Conservation (phyloP, 768 basidiomycete species). For the Rhodosporidiobolus odoratus region DNA sequence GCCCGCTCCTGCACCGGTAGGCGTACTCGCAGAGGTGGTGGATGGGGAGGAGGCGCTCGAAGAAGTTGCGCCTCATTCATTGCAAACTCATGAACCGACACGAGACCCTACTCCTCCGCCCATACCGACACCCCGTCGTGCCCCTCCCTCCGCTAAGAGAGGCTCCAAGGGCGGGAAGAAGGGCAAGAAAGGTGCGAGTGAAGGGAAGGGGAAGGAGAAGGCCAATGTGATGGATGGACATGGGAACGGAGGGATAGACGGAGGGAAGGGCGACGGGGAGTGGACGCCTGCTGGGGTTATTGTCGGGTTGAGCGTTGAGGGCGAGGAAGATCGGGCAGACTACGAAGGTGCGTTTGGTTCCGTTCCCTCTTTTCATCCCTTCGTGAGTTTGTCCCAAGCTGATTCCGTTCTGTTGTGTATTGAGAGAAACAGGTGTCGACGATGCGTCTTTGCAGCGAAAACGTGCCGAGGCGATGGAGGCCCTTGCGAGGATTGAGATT, state of each 20-base stretch:
- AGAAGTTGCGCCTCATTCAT: too few relatives aligned
- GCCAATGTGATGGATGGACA: background rate
- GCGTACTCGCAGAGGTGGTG: too few relatives aligned
- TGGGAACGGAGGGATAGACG: too few relatives aligned
- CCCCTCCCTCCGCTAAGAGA: background rate
- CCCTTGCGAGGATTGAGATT: constrained; percentile 81
- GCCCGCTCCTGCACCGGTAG: too few relatives aligned
- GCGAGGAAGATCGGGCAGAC: constrained; percentile 26
- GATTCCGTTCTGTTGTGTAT: constrained; percentile 2
- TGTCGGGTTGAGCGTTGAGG: background rate
- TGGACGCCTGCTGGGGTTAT: background rate
- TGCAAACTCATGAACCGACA: background rate
- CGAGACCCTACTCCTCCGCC: background rate
- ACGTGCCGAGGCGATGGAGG: constrained; percentile 79
- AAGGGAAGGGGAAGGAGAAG: constrained; percentile 27
- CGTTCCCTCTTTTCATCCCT: background rate
- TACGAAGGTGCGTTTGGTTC: constrained; percentile 33
- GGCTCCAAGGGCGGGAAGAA: constrained; percentile 13
- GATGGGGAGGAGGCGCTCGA: too few relatives aligned
- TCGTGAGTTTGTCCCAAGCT: background rate
- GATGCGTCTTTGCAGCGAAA: constrained; percentile 48
- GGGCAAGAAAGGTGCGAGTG: too few relatives aligned
- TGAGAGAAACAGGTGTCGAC: constrained; percentile 51
- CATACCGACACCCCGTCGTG: background rate
- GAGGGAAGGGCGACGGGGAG: background rate